Evolutionary conservation across 2,329 filamentous ascomycete species (phyloP).

Genomic region (Talaromyces sp.): DNA sequence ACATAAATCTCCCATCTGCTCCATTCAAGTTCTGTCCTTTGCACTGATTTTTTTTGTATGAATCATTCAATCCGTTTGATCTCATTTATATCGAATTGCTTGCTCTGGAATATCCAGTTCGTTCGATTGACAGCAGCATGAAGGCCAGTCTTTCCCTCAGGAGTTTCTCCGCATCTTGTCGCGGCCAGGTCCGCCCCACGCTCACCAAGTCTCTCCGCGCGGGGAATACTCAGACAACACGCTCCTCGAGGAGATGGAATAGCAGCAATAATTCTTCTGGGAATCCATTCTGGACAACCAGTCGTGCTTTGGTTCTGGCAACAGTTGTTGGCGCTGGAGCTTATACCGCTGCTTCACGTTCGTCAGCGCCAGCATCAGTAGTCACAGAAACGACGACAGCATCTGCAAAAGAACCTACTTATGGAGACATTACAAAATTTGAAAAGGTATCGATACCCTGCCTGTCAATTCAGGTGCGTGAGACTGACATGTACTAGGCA

Average conservation of each 20-base stretch:
- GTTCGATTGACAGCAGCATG: constrained; percentile 4
- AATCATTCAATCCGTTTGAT: neutral
- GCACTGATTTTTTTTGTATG: neutral
- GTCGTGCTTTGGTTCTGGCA: constrained; percentile 45
- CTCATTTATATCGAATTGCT: neutral
- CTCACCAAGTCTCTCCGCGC: constrained; percentile 11
- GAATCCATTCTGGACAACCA: constrained; percentile 41
- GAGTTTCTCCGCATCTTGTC: constrained; percentile 14
- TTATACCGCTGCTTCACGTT: constrained; percentile 46
- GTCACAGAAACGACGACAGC: neutral
- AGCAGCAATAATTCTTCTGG: constrained; percentile 16
- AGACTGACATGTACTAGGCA: constrained; percentile 38
- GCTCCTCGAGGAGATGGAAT: constrained; percentile 12
- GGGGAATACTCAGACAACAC: neutral
- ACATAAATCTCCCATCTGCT: neutral
- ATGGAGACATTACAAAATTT: constrained; percentile 36
- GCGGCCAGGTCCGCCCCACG: constrained; percentile 22
- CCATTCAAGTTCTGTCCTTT: neutral
- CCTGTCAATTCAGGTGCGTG: neutral
- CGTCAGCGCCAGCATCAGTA: constrained; percentile 19
- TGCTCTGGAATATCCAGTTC: neutral
- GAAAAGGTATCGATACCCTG: constrained; percentile 28
- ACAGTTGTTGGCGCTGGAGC: constrained; percentile 49
- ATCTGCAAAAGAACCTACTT: constrained; percentile 25
- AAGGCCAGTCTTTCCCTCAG: constrained; percentile 5